These are phyloP conservation scores for Verticillium zaregamsianum DNA, from an alignment of 2,329 filamentous ascomycete species.

Conservation along the genomic window DNA sequence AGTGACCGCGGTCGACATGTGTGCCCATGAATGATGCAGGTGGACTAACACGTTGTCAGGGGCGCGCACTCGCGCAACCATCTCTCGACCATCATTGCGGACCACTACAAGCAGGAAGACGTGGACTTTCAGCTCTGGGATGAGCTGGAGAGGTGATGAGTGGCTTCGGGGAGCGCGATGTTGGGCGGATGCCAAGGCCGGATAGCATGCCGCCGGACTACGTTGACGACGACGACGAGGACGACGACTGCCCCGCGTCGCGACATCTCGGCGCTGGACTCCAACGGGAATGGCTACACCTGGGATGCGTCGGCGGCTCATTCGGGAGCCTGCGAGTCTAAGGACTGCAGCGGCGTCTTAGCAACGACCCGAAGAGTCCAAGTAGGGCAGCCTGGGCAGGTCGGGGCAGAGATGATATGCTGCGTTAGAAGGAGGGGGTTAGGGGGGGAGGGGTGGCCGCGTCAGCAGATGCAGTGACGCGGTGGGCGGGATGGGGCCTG, in stretches of 20 bases:
- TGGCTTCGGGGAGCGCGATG: not conserved
- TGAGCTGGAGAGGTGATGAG: conserved; percentile 18
- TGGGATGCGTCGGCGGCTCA: not conserved
- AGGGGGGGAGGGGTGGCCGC: not conserved
- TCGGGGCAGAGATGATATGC: not conserved
- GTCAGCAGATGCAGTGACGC: not conserved
- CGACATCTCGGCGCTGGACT: not conserved
- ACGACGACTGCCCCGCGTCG: not conserved
- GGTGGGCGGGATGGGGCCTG: not conserved
- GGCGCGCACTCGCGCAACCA: conserved; percentile 67
- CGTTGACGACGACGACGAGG: not conserved
- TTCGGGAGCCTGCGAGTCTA: not conserved
- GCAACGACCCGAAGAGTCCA: not conserved
- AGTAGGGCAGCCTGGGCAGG: not conserved
- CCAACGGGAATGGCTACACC: not conserved
- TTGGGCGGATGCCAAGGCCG: not conserved
- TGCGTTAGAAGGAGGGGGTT: not conserved
- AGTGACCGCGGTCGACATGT: conserved; percentile 20
- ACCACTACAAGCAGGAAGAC: conserved; percentile 73
- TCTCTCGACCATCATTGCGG: conserved; percentile 67
- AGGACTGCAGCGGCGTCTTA: not conserved
- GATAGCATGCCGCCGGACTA: not conserved
- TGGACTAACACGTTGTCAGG: conserved; percentile 27
- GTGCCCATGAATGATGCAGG: not conserved
- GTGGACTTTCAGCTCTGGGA: conserved; percentile 54